A percentile compares a stretch with the other conserved stretches of the same genome.
Evolutionary conservation across 73 alveolate species (phyloP).

Genomic region (Diophrys appendiculata): DNA sequence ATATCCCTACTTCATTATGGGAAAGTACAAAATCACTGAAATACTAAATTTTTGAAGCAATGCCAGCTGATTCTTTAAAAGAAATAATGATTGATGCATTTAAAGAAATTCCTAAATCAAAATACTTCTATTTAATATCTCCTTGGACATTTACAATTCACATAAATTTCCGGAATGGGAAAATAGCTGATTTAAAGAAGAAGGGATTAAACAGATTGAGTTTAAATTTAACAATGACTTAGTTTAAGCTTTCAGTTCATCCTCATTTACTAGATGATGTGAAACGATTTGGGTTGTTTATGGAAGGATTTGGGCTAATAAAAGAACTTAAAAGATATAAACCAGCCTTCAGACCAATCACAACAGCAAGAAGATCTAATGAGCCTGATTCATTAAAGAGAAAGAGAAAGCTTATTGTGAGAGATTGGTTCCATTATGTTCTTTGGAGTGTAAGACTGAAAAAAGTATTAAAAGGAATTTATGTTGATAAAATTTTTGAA

Average conservation of each 20-base stretch:
- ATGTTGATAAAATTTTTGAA: background rate
- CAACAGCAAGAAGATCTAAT: background rate
- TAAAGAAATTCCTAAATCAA: background rate
- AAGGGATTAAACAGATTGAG: slow-evolving; percentile 2
- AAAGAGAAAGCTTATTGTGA: slow-evolving; percentile 52
- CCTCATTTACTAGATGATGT: slow-evolving; percentile 33
- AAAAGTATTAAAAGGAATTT: slow-evolving; percentile 11
- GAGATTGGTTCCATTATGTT: slow-evolving; percentile 70
- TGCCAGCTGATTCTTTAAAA: slow-evolving; percentile 51
- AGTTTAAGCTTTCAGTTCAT: slow-evolving; percentile 4
- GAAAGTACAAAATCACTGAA: slow-evolving; percentile 58
- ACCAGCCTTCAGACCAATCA: slow-evolving; percentile 39
- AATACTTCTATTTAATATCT: background rate
- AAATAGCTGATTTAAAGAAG: background rate
- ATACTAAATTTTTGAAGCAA: slow-evolving; percentile 65
- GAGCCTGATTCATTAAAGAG: slow-evolving; percentile 38
- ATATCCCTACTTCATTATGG: slow-evolving; percentile 66
- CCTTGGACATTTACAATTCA: slow-evolving; percentile 16
- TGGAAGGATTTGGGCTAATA: slow-evolving; percentile 35
- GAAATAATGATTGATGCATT: slow-evolving; percentile 48
- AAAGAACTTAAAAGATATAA: slow-evolving; percentile 44
- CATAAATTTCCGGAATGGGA: slow-evolving; percentile 8
- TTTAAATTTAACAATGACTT: slow-evolving; percentile 12
- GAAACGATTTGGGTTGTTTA: slow-evolving; percentile 10
- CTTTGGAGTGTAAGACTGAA: slow-evolving; percentile 62